Base-by-base conservation (phyloP, 1,284 basidiomycete genomes). In the Cutaneotrichosporon sp. region DNA sequence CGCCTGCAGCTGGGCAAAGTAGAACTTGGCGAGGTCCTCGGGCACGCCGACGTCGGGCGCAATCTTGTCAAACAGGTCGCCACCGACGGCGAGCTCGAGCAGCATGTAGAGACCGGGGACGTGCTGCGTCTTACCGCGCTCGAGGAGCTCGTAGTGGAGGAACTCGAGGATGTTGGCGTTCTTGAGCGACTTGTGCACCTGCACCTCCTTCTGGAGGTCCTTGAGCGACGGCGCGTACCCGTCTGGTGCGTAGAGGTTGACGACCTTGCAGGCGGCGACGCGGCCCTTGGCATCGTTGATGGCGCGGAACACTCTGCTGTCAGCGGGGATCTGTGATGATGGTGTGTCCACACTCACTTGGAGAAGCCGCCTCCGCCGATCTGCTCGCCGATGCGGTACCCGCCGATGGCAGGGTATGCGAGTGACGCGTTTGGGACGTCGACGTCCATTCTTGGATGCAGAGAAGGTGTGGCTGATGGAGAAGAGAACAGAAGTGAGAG, bases 21-120 rank as follows among this genome's bases (percentile, higher is more conserved):
- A 99, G 58, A 89, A 84, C 70, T 97, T 94, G 0, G 95, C 91
- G 1, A 95, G 82, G 46, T 97, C 91, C 64, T 94, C 90, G 33
- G 87, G 86, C 0, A 97, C 84, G 5, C 95, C 95, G 9, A 92
- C 84, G 70, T 98, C 92, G 4, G 93, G 93, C 3, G 85, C 90
- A 64, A 99, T 98, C 83, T 98, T 98, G 80, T 99, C 97, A 76
- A 99, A 99, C 45, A 99, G 80, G 78, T 99, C 95, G 0, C 97
- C 95, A 49, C 94, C 95, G 1, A 88, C 88, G 0, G 95, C 95
- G 45, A 95, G 82, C 78, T 98, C 95, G 67, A 99, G 82, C 27
- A 98, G 81, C 83, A 99, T 92, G 75, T 98, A 99, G 46, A 94
- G 84, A 0, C 90, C 93, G 0, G 91, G 89, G 0, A 88, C 79